A percentile compares a stretch with the other conserved stretches of the same genome.
Conservation (phyloP, 176 grass and related monocot genomes). For the Triticum urartu region DNA sequence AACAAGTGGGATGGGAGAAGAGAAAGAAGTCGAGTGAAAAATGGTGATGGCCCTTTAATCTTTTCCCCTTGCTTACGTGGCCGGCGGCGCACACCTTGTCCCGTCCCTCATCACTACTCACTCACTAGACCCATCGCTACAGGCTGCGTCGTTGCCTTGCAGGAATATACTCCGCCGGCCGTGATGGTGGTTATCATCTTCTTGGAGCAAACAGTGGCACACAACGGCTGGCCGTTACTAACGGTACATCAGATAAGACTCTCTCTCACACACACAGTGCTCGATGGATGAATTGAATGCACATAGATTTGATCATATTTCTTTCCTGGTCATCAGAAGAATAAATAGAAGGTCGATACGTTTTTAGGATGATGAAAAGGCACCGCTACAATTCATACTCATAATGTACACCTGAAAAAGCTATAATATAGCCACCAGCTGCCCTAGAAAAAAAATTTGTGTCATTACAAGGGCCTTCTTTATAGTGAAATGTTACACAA, state of each 20-base stretch:
- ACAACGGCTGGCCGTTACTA: too few relatives aligned
- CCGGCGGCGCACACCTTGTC: slow-evolving; percentile 28
- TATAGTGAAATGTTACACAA: too few relatives aligned
- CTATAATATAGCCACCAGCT: too few relatives aligned
- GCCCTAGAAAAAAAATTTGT: neutral
- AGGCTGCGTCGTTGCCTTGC: too few relatives aligned
- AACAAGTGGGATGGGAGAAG: neutral
- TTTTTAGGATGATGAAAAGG: neutral
- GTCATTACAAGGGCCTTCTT: too few relatives aligned
- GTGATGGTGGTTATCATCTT: too few relatives aligned
- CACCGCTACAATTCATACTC: neutral
- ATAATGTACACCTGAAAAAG: neutral
- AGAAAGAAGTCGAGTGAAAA: neutral
- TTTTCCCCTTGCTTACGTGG: slow-evolving; percentile 40
- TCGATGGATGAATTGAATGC: neutral
- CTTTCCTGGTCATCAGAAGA: neutral
- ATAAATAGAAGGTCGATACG: neutral
- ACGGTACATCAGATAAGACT: too few relatives aligned
- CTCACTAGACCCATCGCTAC: too few relatives aligned
- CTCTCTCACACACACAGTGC: neutral
- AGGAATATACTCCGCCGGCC: too few relatives aligned
- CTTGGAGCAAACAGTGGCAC: too few relatives aligned
- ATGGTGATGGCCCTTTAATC: slow-evolving; percentile 27
- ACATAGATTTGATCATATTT: neutral
- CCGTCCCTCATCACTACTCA: neutral